Evolutionary conservation across 2,329 filamentous ascomycete species (phyloP).

Genomic region (Ceratocystis albifundus): DNA sequence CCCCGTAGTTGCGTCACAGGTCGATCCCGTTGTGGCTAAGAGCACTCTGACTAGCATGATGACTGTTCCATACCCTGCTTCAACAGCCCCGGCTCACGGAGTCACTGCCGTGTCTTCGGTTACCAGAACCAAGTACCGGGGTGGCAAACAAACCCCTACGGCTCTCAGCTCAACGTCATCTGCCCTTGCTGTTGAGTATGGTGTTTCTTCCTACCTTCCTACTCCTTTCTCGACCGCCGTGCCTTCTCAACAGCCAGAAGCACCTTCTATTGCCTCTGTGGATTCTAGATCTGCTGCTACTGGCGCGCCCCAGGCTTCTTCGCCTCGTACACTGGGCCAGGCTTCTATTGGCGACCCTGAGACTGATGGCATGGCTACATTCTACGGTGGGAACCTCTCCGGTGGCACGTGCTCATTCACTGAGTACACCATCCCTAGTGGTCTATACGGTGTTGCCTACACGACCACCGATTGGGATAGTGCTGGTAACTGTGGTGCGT

Average conservation of each 20-base stretch:
- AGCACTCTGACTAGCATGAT: background rate
- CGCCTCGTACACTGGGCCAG: background rate
- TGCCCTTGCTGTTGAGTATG: background rate
- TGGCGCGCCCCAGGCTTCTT: background rate
- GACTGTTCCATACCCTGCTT: background rate
- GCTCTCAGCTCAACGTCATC: slow-evolving; percentile 4
- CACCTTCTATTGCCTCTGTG: background rate
- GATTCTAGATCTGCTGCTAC: slow-evolving; percentile 6
- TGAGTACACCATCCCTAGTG: slow-evolving; percentile 48
- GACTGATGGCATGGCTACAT: slow-evolving; percentile 31
- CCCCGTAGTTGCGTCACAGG: background rate
- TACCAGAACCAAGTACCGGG: background rate
- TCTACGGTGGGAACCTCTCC: slow-evolving; percentile 43
- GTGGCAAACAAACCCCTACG: background rate
- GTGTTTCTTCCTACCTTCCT: background rate
- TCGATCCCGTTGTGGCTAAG: background rate
- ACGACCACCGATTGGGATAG: slow-evolving; percentile 46
- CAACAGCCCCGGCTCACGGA: background rate
- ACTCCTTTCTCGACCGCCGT: background rate
- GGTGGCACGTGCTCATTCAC: slow-evolving; percentile 54
- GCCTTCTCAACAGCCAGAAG: background rate
- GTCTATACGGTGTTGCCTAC: slow-evolving; percentile 50
- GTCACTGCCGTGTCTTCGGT: background rate
- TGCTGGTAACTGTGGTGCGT: slow-evolving; percentile 48
- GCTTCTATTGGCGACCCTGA: slow-evolving; percentile 1